These are phyloP conservation scores for Gracilaria gracilis DNA, from an alignment of 23 red algal species.

Conservation along the genomic window DNA sequence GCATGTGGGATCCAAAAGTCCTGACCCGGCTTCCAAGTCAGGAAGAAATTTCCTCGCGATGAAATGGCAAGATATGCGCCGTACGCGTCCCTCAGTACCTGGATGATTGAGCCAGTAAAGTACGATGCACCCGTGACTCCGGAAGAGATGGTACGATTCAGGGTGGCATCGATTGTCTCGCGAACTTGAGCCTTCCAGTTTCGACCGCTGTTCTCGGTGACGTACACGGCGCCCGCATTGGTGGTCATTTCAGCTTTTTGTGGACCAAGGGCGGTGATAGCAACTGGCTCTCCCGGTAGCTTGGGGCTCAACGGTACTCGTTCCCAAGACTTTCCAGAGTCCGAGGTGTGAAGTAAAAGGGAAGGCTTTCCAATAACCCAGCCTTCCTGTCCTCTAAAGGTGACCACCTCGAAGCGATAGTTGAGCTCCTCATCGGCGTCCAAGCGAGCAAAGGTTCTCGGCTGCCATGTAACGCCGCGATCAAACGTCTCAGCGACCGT, in stretches of 20 bases:
- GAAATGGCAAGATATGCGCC: conserved; percentile 92
- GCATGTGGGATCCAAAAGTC: conserved; percentile 99
- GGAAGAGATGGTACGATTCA: conserved; percentile 92
- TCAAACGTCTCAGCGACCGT: conserved; percentile 90
- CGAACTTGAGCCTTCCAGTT: conserved; percentile 98
- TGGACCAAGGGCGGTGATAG: conserved; percentile 86
- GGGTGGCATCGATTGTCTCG: conserved; percentile 97
- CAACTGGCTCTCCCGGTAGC: conserved; percentile 89
- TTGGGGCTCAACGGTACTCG: conserved; percentile 92
- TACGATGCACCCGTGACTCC: conserved; percentile 94
- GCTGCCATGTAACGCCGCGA: conserved; percentile 85
- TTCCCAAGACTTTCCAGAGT: conserved; percentile 90
- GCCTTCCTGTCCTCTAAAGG: conserved; percentile 85
- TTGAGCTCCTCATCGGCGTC: conserved; percentile 96
- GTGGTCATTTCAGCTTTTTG: conserved; percentile 92
- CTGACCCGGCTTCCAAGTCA: conserved; percentile 95
- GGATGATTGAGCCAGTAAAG: conserved; percentile 93
- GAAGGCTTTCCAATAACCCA: conserved; percentile 99
- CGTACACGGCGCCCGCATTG: conserved; percentile 94
- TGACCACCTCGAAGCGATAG: conserved; percentile 91
- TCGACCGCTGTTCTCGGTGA: conserved; percentile 86
- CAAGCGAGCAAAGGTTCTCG: conserved; percentile 82
- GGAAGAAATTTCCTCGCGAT: conserved; percentile 98
- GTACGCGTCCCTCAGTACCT: conserved; percentile 81
- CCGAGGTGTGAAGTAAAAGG: conserved; percentile 81